A percentile compares a stretch with the other conserved stretches of the same genome.
Conservation (phyloP, 495 filamentous ascomycete species). For the Neurospora terricola region DNA sequence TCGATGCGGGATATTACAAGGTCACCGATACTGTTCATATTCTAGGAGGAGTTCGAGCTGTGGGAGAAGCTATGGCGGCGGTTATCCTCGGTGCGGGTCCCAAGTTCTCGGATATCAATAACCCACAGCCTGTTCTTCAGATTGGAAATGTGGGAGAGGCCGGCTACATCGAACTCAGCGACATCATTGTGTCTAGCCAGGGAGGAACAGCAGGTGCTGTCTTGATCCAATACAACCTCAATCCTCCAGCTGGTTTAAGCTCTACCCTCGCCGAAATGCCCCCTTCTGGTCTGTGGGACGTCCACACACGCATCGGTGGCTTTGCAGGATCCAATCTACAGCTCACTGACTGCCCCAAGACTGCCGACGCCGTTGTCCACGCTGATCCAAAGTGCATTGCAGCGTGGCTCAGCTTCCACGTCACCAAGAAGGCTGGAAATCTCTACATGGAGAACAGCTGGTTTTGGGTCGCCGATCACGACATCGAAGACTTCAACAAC, state of each 20-base stretch:
- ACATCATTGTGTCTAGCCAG: conserved; percentile 36
- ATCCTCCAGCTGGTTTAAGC: not conserved
- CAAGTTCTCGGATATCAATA: conserved; percentile 34
- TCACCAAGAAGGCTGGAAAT: conserved; percentile 53
- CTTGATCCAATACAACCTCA: conserved; percentile 81
- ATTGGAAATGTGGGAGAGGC: conserved; percentile 41
- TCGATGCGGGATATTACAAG: conserved; percentile 44
- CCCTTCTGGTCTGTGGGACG: conserved; percentile 77
- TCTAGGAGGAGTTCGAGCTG: conserved; percentile 39
- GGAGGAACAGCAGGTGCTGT: conserved; percentile 40
- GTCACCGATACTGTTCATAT: conserved; percentile 34
- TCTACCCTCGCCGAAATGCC: conserved; percentile 41
- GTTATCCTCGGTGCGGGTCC: conserved; percentile 31
- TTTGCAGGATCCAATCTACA: conserved; percentile 70
- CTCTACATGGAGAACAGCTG: conserved; percentile 83
- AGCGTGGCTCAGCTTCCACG: conserved; percentile 70
- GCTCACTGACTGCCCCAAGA: conserved; percentile 57
- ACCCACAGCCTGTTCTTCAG: conserved; percentile 41
- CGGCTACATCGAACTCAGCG: conserved; percentile 47
- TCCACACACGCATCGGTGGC: conserved; percentile 77
- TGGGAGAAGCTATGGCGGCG: conserved; percentile 37
- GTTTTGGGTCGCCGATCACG: conserved; percentile 92
- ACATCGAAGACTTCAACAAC: conserved; percentile 53
- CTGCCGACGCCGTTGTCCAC: conserved; percentile 25
- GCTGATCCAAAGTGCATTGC: conserved; percentile 51